Conservation (phyloP, 2,329 filamentous ascomycete species). For the Fusarium sororula region DNA sequence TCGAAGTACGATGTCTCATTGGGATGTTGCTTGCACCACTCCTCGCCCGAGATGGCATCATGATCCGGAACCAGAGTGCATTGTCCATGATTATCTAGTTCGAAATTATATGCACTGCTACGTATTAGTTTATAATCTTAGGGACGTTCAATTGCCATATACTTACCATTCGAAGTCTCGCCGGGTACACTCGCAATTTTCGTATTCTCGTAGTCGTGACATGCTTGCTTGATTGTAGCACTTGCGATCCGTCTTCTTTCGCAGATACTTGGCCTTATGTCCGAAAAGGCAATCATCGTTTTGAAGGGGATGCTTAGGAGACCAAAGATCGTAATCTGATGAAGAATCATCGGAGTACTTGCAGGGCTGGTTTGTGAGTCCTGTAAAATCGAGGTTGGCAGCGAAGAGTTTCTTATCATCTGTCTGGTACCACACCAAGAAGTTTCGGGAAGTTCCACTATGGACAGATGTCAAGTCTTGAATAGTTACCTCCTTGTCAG, state of each 20-base stretch:
- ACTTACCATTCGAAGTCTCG: conserved; percentile 92
- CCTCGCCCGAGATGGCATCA: conserved; percentile 60
- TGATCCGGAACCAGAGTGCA: conserved; percentile 82
- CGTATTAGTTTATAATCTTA: conserved; percentile 16
- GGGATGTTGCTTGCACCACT: conserved; percentile 68
- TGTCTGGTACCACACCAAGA: conserved; percentile 83
- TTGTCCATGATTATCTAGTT: conserved; percentile 78
- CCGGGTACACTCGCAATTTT: conserved; percentile 84
- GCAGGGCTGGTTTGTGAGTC: conserved; percentile 78
- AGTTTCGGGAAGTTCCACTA: conserved; percentile 89
- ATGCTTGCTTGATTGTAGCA: conserved; percentile 86
- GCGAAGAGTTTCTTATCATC: conserved; percentile 70
- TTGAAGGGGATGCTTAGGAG: conserved; percentile 82
- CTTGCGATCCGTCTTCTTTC: conserved; percentile 80
- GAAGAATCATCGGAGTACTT: conserved; percentile 68
- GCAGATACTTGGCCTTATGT: conserved; percentile 86
- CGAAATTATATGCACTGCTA: conserved; percentile 90
- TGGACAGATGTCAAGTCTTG: conserved; percentile 87
- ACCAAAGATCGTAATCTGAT: conserved; percentile 86
- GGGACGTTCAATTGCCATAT: neutral
- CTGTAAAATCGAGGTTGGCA: conserved; percentile 89
- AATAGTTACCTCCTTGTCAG: conserved; percentile 74
- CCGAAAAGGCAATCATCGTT: conserved; percentile 89
- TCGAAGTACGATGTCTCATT: conserved; percentile 82
- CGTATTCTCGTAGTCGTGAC: conserved; percentile 74